Conservation (phyloP, 345 rosid species). For the Aquilaria malaccensis region DNA sequence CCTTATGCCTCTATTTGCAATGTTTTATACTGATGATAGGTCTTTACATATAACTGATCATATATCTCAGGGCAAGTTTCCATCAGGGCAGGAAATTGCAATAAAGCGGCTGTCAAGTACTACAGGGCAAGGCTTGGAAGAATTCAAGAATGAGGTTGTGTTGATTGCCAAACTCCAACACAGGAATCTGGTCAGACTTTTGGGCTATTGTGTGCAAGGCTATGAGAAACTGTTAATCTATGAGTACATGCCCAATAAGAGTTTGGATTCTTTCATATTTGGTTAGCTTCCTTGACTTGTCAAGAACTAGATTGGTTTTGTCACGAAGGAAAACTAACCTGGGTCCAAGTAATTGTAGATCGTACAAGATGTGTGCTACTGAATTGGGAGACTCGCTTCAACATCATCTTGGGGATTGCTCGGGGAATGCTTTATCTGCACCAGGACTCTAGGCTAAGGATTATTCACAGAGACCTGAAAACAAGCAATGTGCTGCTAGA, state of each 20-base stretch:
- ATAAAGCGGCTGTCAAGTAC: conserved; percentile 16
- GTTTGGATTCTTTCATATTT: conserved; percentile 15
- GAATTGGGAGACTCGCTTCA: conserved; percentile 13
- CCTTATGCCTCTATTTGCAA: no score
- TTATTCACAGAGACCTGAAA: conserved; percentile 14
- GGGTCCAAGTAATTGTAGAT: not conserved
- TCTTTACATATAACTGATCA: not conserved
- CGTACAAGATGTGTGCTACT: conserved; percentile 5
- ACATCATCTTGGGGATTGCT: conserved; percentile 12
- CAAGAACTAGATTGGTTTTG: not conserved
- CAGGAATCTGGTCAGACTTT: conserved; percentile 14
- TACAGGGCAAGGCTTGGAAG: conserved; percentile 15
- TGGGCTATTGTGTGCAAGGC: conserved; percentile 14
- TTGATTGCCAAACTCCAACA: conserved; percentile 20
- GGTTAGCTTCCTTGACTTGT: conserved; percentile 8
- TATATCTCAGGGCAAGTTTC: conserved; percentile 31
- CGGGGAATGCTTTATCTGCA: conserved; percentile 15
- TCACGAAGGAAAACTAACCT: not conserved
- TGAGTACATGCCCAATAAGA: conserved; percentile 16
- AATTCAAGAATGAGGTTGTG: conserved; percentile 19
- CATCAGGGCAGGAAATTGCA: conserved; percentile 14
- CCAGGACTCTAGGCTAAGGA: conserved; percentile 17
- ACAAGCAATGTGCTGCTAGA: conserved; percentile 15
- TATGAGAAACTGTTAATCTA: conserved; percentile 15
- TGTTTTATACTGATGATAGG: not conserved